Conservation (phyloP, 257 asterid species). For the Salvia miltiorrhiza region DNA sequence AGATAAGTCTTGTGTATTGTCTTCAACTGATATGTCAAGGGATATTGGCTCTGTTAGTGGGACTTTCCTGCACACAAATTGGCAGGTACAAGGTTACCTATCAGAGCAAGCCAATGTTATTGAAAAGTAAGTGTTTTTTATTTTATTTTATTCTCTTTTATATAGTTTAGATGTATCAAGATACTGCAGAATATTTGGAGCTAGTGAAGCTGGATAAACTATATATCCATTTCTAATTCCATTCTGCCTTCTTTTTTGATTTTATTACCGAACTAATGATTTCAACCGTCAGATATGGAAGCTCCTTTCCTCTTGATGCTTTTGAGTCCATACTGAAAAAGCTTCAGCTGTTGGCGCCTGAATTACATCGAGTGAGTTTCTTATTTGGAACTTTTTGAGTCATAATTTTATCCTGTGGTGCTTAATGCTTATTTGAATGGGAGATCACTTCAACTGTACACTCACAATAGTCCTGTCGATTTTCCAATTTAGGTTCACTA, state of each 20-base stretch:
- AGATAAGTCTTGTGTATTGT: conserved; percentile 27
- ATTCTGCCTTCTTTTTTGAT: neutral
- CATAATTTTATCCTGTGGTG: neutral
- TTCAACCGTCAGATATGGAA: conserved; percentile 52
- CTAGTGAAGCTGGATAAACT: neutral
- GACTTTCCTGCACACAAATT: conserved; percentile 73
- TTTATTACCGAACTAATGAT: neutral
- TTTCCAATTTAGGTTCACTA: conserved; percentile 75
- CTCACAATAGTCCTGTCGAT: conserved; percentile 14
- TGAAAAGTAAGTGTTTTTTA: conserved; percentile 54
- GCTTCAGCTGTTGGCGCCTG: conserved; percentile 90
- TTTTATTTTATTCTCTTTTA: neutral
- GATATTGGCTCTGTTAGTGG: conserved; percentile 42
- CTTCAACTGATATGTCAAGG: conserved; percentile 34
- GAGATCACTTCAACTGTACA: conserved; percentile 16
- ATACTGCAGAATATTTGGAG: neutral
- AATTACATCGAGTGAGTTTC: conserved; percentile 75
- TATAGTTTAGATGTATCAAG: neutral
- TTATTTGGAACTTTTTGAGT: conserved; percentile 5
- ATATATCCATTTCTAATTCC: neutral
- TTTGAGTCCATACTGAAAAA: conserved; percentile 68
- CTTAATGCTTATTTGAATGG: conserved; percentile 14
- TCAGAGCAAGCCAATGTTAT: conserved; percentile 73
- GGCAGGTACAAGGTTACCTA: conserved; percentile 95
- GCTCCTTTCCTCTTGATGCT: conserved; percentile 65